Base-by-base conservation (phyloP, 1,284 basidiomycete species). In the Cronartium quercuum region DNA sequence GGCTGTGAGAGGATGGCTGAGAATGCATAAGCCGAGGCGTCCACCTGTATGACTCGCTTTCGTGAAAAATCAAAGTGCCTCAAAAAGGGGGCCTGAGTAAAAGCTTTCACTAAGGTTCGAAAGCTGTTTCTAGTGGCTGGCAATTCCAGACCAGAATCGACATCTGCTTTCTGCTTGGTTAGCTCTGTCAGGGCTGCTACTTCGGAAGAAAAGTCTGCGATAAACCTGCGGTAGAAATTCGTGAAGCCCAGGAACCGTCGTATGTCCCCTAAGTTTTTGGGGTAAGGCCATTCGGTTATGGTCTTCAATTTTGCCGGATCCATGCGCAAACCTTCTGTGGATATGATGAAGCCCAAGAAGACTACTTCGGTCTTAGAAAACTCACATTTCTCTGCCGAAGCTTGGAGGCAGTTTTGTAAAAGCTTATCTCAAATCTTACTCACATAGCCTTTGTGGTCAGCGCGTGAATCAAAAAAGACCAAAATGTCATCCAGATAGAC, bases 401-500 rank as follows among this genome's bases (percentile, higher is more conserved):
- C 29, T 35, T 15, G 6, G 9, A 67, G 15, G 6, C 24, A 34
- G 24, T 55, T 13, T 55, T 55, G 21, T 2, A n/a, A 15, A 10
- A 68, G 40, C 21, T 41, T 58, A 12, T 6, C 24, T 13, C 58
- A 60, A 38, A 60, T 42, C 13, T 42, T 12, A 29, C 6, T 6
- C 3, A 2, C 18, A 78, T 80, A 77, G 84, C 92, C 3, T 97
- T 93, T 82, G 96, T 94, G 94, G 89, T 96, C 77, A n/a, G n/a
- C n/a, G n/a, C n/a, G n/a, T n/a, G n/a, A n/a, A n/a, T n/a, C n/a
- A n/a, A n/a, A n/a, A n/a, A n/a, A n/a, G n/a, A n/a, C n/a, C n/a
- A n/a, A n/a, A n/a, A n/a, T n/a, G n/a, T n/a, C n/a, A n/a, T n/a
- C n/a, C n/a, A n/a, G n/a, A n/a, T n/a, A 10, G 44, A 47, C 10